phyloP scores from a whole-genome alignment of 768 basidiomycete species.

The button mushroom (Agaricus bisporus) region DNA sequence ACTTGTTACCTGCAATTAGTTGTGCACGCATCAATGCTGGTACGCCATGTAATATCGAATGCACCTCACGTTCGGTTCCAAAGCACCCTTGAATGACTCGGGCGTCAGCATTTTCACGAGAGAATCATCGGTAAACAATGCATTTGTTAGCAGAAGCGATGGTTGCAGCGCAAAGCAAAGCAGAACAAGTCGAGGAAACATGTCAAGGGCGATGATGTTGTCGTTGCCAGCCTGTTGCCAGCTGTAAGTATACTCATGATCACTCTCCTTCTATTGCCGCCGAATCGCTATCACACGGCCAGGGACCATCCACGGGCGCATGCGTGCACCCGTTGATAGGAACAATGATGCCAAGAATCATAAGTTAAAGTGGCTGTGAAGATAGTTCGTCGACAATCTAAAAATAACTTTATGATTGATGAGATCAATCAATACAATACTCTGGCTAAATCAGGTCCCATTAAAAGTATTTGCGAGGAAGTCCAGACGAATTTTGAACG shows the following conservation, averaged over 20 bases:
- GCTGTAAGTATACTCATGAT: no score
- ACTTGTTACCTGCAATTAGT: conserved; percentile 47
- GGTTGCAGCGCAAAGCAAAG: conserved; percentile 24
- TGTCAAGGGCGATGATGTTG: neutral
- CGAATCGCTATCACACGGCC: neutral
- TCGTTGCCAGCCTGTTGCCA: neutral
- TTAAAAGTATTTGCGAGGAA: neutral
- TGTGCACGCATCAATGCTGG: neutral
- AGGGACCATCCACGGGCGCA: no score
- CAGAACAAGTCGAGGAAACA: neutral
- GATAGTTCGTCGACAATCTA: no score
- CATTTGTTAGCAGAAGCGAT: conserved; percentile 41
- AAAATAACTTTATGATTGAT: no score
- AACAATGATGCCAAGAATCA: no score
- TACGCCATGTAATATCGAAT: neutral
- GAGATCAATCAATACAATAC: no score
- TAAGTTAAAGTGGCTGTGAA: no score
- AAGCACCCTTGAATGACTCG: conserved; percentile 58
- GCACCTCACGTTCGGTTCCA: conserved; percentile 68
- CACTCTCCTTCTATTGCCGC: neutral
- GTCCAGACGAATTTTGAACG: neutral
- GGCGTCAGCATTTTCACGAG: conserved; percentile 71
- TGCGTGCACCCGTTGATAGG: no score
- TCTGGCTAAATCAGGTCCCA: no score
- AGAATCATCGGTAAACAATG: conserved; percentile 34